phyloP scores from a whole-genome alignment of 306 rosid species.

The Ammopiptanthus mongolicus region DNA sequence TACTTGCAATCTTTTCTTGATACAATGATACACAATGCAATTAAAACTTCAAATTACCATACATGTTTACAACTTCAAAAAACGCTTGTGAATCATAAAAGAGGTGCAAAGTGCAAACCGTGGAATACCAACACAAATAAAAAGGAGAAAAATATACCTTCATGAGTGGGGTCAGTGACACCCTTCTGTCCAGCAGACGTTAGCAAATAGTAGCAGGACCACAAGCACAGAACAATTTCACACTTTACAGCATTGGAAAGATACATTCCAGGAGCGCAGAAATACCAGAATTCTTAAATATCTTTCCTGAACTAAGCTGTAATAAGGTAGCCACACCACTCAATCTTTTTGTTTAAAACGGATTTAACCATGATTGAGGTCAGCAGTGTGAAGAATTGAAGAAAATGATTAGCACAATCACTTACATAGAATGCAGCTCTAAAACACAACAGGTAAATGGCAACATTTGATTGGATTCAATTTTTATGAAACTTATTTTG shows the following conservation, averaged over 20 bases:
- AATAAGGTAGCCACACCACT: no score
- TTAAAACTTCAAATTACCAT: neutral
- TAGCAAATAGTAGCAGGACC: conserved; percentile 44
- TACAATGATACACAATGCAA: neutral
- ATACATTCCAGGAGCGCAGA: conserved; percentile 41
- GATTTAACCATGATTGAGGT: no score
- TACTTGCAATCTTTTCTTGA: neutral
- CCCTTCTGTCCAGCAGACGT: conserved; percentile 25
- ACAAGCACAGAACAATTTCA: conserved; percentile 34
- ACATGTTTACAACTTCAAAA: neutral
- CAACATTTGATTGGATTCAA: no score
- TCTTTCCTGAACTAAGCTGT: conserved; percentile 21
- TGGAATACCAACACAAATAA: neutral
- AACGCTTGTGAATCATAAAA: neutral
- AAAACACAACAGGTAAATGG: no score
- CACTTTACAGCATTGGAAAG: conserved; percentile 37
- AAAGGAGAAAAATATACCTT: conserved; percentile 42
- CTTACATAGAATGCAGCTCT: no score
- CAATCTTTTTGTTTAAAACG: no score
- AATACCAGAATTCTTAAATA: conserved; percentile 9
- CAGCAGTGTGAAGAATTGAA: no score
- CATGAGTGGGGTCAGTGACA: conserved; percentile 44
- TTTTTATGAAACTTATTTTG: no score
- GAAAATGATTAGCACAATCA: no score
- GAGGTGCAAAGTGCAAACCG: neutral